A percentile compares a stretch with the other conserved stretches of the same genome.
Evolutionary conservation across 2,329 filamentous ascomycete species (phyloP).

Genomic region (Allantophomopsis cytisporea): DNA sequence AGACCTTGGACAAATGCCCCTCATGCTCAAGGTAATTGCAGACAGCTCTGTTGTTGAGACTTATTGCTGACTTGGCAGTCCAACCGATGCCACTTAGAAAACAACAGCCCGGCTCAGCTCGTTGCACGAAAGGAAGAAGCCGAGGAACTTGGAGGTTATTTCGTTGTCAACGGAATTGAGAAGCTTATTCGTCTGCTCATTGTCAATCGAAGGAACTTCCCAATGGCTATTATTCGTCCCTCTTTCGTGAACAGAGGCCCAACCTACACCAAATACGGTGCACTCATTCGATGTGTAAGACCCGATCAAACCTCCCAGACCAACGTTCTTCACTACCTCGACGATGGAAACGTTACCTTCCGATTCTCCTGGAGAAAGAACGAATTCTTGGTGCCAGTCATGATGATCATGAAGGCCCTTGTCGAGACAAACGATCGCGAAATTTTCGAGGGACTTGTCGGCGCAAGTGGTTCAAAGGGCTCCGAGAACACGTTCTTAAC

Average conservation of each 20-base stretch:
- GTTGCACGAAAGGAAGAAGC: conserved; percentile 87
- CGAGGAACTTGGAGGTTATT: conserved; percentile 93
- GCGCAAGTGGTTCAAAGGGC: conserved; percentile 60
- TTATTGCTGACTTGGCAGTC: conserved; percentile 39
- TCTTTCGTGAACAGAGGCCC: conserved; percentile 82
- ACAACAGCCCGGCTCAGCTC: conserved; percentile 68
- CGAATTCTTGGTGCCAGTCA: conserved; percentile 86
- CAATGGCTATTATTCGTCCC: conserved; percentile 82
- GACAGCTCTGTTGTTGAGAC: not conserved
- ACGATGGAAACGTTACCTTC: conserved; percentile 91
- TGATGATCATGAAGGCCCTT: conserved; percentile 94
- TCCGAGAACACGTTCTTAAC: conserved; percentile 85
- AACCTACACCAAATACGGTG: conserved; percentile 79
- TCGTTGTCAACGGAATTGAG: conserved; percentile 94
- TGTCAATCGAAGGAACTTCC: conserved; percentile 83
- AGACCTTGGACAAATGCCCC: conserved; percentile 77
- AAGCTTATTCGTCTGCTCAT: conserved; percentile 91
- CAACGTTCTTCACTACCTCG: conserved; percentile 91
- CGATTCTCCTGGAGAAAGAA: conserved; percentile 97
- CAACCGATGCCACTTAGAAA: conserved; percentile 81
- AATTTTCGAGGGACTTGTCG: conserved; percentile 89
- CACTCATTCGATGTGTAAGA: conserved; percentile 81
- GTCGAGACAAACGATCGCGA: conserved; percentile 93
- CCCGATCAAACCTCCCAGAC: conserved; percentile 98
- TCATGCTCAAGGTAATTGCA: conserved; percentile 69